Evolutionary conservation across 352 stramenopile genomes (phyloP).

Genomic region (Globisporangium megalacanthum): DNA sequence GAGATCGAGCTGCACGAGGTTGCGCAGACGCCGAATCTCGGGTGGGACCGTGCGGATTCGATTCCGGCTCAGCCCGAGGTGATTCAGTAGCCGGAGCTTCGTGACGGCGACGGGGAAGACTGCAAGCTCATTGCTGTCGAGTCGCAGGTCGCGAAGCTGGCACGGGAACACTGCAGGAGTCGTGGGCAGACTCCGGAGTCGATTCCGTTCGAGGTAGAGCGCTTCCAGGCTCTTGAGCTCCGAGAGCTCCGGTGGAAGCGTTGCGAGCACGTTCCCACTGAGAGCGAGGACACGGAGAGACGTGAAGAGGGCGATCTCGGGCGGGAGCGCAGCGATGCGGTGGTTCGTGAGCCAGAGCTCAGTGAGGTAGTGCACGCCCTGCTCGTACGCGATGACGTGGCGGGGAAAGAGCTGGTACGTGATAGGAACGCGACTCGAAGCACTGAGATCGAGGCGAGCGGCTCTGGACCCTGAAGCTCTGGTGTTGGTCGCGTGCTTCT

Average conservation of each 20-base stretch:
- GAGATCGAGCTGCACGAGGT: constrained; percentile 62
- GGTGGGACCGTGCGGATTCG: constrained; percentile 28
- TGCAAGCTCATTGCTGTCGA: constrained; percentile 48
- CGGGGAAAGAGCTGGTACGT: constrained; percentile 36
- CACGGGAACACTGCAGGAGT: constrained; percentile 28
- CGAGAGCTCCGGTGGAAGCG: constrained; percentile 36
- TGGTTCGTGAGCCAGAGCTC: constrained; percentile 74
- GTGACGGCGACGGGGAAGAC: constrained; percentile 47
- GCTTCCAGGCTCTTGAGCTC: constrained; percentile 33
- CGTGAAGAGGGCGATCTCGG: constrained; percentile 38
- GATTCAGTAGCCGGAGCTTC: constrained; percentile 44
- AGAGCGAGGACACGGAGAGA: constrained; percentile 56
- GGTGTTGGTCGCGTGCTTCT: neutral
- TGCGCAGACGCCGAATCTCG: constrained; percentile 44
- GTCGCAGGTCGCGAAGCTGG: constrained; percentile 36
- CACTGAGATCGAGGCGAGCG: constrained; percentile 37
- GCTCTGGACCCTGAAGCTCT: constrained; percentile 11
- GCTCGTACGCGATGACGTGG: constrained; percentile 26
- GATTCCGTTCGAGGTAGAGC: constrained; percentile 67
- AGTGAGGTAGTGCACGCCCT: constrained; percentile 27
- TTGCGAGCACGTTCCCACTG: constrained; percentile 42
- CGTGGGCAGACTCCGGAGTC: constrained; percentile 29
- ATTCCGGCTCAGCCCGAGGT: constrained; percentile 58
- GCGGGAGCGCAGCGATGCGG: constrained; percentile 27
- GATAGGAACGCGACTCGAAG: constrained; percentile 4